Evolutionary conservation across 2,329 filamentous ascomycete genomes (phyloP).

Genomic region (Exophiala sp.): DNA sequence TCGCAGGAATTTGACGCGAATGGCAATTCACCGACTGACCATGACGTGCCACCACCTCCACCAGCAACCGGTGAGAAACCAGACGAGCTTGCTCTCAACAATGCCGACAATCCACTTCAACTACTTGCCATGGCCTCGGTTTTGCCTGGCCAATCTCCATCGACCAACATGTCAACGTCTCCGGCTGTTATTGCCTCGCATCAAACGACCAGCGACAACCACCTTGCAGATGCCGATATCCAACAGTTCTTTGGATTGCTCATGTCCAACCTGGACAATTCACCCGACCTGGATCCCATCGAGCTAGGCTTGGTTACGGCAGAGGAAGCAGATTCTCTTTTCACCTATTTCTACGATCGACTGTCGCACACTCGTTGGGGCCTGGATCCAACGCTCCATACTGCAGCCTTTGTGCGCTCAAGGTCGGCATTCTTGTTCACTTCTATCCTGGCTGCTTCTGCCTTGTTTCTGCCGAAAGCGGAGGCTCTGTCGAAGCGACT

Average conservation of each 20-base stretch:
- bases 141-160: slow-evolving; percentile 21
- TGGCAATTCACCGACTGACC: slow-evolving; percentile 31
- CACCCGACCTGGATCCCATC: slow-evolving; percentile 64
- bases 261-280: slow-evolving; percentile 60
- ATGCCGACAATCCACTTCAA: slow-evolving; percentile 72
- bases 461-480: slow-evolving; percentile 63
- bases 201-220: slow-evolving; percentile 27
- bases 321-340: slow-evolving; percentile 62
- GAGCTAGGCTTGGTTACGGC: slow-evolving; percentile 65
- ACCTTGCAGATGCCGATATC: slow-evolving; percentile 47
- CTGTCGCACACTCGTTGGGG: slow-evolving; percentile 73
- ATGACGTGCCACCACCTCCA: slow-evolving; percentile 19
- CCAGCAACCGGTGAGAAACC: slow-evolving; percentile 32
- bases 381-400: slow-evolving; percentile 65
- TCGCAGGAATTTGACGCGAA: slow-evolving; percentile 4
- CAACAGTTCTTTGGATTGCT: slow-evolving; percentile 66
- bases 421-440: slow-evolving; percentile 70
- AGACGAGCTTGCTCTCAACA: slow-evolving; percentile 62
- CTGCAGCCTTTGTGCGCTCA: slow-evolving; percentile 60
- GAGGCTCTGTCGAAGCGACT: slow-evolving; percentile 63
- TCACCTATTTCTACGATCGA: slow-evolving; percentile 63
- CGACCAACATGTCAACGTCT: slow-evolving; percentile 50
- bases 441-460: slow-evolving; percentile 65
- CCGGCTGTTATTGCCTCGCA: slow-evolving; percentile 38
- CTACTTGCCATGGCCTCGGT: slow-evolving; percentile 68